Base-by-base conservation (phyloP, 2,329 filamentous ascomycete genomes). In the Aspergillus calidoustus region DNA sequence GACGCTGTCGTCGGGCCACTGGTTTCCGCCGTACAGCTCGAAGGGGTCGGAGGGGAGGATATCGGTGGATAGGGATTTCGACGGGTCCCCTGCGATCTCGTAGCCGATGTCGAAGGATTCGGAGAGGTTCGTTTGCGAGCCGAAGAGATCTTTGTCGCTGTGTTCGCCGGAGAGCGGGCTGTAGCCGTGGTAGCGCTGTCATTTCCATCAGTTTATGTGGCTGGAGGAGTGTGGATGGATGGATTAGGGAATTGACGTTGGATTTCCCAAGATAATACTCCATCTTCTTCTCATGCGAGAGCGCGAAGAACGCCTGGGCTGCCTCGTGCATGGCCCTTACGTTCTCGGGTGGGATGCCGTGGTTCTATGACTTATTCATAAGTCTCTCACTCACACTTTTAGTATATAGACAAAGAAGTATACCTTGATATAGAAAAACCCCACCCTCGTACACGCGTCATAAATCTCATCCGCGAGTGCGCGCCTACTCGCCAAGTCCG, bases 371-470 rank as follows among this genome's bases (percentile, higher is more conserved):
- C 6, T 7, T 7, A 7, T 15, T 13, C 7, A 7, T 9, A 15
- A 6, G 43, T 46, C 38, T 7, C 7, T 23, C 1, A 13, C 5
- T 23, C 9, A 1, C 17, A 17, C 9, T 22, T 15, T 23, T 34
- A 19, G 11, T 5, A 25, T 31, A 8, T 3, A 3, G 1, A 1
- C 7, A 4, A 15, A n/a, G 5, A 19, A n/a, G 3, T 53, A 56
- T 62, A 71, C 61, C 59, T 77, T 71, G 61, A 78, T 68, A 31
- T 82, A 81, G 68, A 84, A 82, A 67, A 82, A 83, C 4, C 81
- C 79, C 46, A 79, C 61, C 67, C 74, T 23, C 70, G 78, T 47
- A 76, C 81, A 73, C 1, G 68, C 71, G 46, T 64, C 77, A 7
- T 78, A 74, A 17, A 83, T 75, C 48, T 79, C 69, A 13, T 68